These are phyloP conservation scores for Erodium maritimum DNA, from an alignment of 345 rosid species.

Conservation along the genomic window DNA sequence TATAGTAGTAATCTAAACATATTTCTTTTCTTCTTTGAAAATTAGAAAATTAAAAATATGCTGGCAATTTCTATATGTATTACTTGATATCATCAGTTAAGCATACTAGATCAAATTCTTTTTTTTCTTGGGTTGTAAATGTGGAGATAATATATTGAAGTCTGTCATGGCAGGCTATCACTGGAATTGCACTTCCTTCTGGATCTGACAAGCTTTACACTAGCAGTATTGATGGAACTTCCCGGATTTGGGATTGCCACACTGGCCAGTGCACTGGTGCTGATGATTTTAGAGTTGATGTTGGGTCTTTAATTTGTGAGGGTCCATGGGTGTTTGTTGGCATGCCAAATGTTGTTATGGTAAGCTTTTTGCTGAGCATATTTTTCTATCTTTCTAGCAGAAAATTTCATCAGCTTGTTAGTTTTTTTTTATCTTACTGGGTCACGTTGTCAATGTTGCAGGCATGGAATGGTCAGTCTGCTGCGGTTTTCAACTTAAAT, in stretches of 20 bases:
- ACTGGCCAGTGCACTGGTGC: constrained; percentile 30
- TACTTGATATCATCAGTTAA: too few relatives aligned
- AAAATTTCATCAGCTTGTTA: neutral
- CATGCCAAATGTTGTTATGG: constrained; percentile 46
- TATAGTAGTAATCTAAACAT: too few relatives aligned
- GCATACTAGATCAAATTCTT: too few relatives aligned
- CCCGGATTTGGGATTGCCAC: constrained; percentile 40
- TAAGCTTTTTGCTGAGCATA: constrained; percentile 1
- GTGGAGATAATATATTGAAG: neutral
- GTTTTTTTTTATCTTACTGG: neutral
- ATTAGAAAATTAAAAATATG: too few relatives aligned
- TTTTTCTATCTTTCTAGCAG: neutral
- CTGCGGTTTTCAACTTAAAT: constrained; percentile 19
- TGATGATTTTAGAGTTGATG: constrained; percentile 27
- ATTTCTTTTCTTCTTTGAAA: too few relatives aligned
- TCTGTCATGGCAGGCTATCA: constrained; percentile 18
- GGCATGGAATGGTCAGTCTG: constrained; percentile 37
- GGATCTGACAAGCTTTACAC: constrained; percentile 50
- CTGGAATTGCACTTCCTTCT: constrained; percentile 39
- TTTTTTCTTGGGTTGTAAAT: neutral
- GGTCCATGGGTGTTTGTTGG: constrained; percentile 62
- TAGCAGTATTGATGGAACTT: constrained; percentile 38
- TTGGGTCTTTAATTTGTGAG: constrained; percentile 38
- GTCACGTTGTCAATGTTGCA: constrained; percentile 12
- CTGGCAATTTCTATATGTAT: too few relatives aligned